A percentile compares a stretch with the other conserved stretches of the same genome.
phyloP scores from a whole-genome alignment of 208 protist genomes.

The Crithidia acanthocephali region DNA sequence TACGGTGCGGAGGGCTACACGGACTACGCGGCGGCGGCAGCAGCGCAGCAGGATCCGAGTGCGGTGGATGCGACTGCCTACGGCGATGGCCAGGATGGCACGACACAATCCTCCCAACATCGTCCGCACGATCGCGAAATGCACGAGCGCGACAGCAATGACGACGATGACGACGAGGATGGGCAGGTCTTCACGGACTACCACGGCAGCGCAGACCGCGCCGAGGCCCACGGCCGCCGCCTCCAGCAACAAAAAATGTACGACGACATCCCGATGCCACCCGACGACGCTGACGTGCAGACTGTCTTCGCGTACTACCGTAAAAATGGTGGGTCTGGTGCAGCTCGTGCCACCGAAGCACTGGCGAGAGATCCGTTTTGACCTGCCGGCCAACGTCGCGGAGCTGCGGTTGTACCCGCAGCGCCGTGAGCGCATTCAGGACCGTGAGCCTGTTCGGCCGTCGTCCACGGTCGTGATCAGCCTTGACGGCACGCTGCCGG shows the following conservation, averaged over 20 bases:
- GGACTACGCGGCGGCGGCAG: background rate
- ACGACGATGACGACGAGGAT: constrained; percentile 17
- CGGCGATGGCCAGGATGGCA: background rate
- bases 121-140: background rate
- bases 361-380: constrained; percentile 78
- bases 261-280: constrained; percentile 24
- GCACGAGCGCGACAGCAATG: background rate
- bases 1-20: too few relatives aligned
- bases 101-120: background rate
- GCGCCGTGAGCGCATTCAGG: constrained; percentile 52
- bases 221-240: constrained; percentile 18
- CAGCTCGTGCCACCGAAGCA: constrained; percentile 60
- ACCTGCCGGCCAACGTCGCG: constrained; percentile 74
- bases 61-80: background rate
- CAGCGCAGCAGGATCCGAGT: constrained; percentile 4
- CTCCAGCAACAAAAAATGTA: constrained; percentile 31
- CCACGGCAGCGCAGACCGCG: constrained; percentile 27
- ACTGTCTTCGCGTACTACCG: constrained; percentile 65
- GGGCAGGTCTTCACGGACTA: constrained; percentile 31
- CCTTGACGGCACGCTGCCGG: constrained; percentile 63
- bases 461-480: constrained; percentile 67
- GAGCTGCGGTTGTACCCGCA: constrained; percentile 77
- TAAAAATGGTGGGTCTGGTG: constrained; percentile 44
- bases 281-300: constrained; percentile 23
- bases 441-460: constrained; percentile 40